These are phyloP conservation scores for Haplosporangium gracile DNA, from an alignment of 192 early-diverging fungal genomes.

Conservation along the genomic window DNA sequence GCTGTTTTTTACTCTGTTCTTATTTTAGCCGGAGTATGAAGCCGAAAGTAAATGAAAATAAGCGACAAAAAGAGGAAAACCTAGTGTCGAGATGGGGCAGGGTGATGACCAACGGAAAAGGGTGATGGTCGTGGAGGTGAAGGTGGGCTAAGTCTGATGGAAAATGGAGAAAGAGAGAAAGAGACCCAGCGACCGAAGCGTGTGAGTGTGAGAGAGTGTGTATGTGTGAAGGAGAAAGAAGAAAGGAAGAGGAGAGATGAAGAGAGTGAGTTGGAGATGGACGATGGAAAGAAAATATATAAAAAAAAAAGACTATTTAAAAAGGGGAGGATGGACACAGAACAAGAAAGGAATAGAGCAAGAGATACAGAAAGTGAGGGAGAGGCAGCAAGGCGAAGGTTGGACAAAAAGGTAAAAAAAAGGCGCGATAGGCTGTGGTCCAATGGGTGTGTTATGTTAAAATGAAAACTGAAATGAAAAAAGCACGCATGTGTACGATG, in stretches of 20 bases:
- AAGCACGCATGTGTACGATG: not conserved
- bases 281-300: not conserved
- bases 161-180: not conserved
- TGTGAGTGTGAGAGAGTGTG: not conserved
- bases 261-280: not conserved
- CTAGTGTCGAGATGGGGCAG: slow-evolving; percentile 1
- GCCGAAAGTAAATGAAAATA: not conserved
- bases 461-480: not conserved
- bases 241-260: slow-evolving; percentile 1
- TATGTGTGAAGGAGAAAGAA: not conserved
- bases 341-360: not conserved
- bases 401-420: slow-evolving; percentile 14
- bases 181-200: not conserved
- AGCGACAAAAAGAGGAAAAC: not conserved
- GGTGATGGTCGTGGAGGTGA: not conserved
- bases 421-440: not conserved
- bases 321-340: not conserved
- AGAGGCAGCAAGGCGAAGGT: not conserved
- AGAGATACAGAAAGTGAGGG: not conserved
- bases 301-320: not conserved
- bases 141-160: not conserved
- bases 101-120: slow-evolving; percentile 6
- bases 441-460: not conserved
- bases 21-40: slow-evolving; percentile 9
- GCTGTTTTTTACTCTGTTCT: not conserved